Evolutionary conservation across 2,329 filamentous ascomycete genomes (phyloP).

Genomic region (Hypoxylon sp.): DNA sequence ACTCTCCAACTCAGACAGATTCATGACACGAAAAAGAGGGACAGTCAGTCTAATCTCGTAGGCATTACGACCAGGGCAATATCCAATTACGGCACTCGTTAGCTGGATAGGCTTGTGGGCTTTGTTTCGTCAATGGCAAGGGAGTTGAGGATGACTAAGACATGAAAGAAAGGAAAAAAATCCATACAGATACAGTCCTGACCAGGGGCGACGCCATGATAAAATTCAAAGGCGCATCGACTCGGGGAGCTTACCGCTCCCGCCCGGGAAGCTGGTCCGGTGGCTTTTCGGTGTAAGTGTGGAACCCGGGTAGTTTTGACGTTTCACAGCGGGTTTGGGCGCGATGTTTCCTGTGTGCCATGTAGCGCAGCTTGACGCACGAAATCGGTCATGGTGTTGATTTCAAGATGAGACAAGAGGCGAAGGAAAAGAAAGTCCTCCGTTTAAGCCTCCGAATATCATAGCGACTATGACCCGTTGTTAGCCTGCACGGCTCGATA

Average conservation of each 20-base stretch:
- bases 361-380: not conserved
- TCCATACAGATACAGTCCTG: slow-evolving; percentile 10
- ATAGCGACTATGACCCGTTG: slow-evolving; percentile 13
- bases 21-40: slow-evolving; percentile 13
- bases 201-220: slow-evolving; percentile 17
- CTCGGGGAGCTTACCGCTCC: slow-evolving; percentile 17
- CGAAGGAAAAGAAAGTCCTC: not conserved
- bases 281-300: slow-evolving; percentile 38
- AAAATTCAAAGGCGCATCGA: slow-evolving; percentile 6
- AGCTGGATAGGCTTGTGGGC: not conserved
- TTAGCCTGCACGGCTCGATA: slow-evolving; percentile 21
- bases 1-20: slow-evolving; percentile 44
- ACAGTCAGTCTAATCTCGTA: not conserved
- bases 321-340: not conserved
- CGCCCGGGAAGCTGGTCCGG: slow-evolving; percentile 29
- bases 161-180: not conserved
- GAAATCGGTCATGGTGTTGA: slow-evolving; percentile 11
- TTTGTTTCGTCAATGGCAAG: slow-evolving; percentile 3
- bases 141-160: slow-evolving; percentile 16
- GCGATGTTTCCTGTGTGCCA: not conserved
- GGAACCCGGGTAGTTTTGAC: slow-evolving; percentile 30
- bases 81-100: slow-evolving; percentile 1
- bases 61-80: not conserved
- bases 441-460: slow-evolving; percentile 1
- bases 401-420: slow-evolving; percentile 5